Evolutionary conservation across 2,329 filamentous ascomycete genomes (phyloP).

Genomic region (Arthrobotrys conoides): DNA sequence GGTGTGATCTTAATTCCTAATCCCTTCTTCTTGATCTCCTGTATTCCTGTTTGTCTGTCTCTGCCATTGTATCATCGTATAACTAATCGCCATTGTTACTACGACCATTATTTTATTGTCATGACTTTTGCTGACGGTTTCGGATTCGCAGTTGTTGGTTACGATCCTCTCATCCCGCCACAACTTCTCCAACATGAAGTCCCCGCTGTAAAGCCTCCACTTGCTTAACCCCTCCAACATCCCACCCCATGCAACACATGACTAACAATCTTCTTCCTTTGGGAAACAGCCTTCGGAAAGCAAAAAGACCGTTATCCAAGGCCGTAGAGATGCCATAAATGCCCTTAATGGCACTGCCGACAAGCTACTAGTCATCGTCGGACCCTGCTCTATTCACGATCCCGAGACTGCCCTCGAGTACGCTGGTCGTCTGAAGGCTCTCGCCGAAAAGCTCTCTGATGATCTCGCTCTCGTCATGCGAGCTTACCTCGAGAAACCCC

Average conservation of each 20-base stretch:
- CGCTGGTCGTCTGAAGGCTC: slow-evolving; percentile 83
- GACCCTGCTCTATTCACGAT: slow-evolving; percentile 98
- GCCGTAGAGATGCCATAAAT: slow-evolving; percentile 74
- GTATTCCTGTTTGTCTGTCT: slow-evolving; percentile 15
- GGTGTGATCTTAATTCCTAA: slow-evolving; percentile 36
- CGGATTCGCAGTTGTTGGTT: slow-evolving; percentile 61
- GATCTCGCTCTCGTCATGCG: slow-evolving; percentile 97
- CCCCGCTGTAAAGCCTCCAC: slow-evolving; percentile 61
- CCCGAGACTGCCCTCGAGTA: slow-evolving; percentile 91
- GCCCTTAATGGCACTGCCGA: slow-evolving; percentile 74
- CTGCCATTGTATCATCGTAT: background rate
- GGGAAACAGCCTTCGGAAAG: slow-evolving; percentile 67
- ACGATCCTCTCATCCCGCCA: slow-evolving; percentile 64
- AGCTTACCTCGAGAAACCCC: slow-evolving; percentile 97
- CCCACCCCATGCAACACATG: slow-evolving; percentile 3
- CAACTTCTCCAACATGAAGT: slow-evolving; percentile 64
- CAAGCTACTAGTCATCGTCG: slow-evolving; percentile 83
- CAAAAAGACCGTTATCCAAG: slow-evolving; percentile 72
- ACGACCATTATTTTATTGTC: slow-evolving; percentile 10
- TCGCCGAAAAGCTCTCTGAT: slow-evolving; percentile 89
- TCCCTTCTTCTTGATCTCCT: background rate
- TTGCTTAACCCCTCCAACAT: slow-evolving; percentile 14
- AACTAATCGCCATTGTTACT: background rate
- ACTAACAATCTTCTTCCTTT: slow-evolving; percentile 29
- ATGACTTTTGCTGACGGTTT: slow-evolving; percentile 22